These are phyloP conservation scores for Lasiodiplodia gonubiensis DNA, from an alignment of 2,329 filamentous ascomycete species.

Conservation along the genomic window DNA sequence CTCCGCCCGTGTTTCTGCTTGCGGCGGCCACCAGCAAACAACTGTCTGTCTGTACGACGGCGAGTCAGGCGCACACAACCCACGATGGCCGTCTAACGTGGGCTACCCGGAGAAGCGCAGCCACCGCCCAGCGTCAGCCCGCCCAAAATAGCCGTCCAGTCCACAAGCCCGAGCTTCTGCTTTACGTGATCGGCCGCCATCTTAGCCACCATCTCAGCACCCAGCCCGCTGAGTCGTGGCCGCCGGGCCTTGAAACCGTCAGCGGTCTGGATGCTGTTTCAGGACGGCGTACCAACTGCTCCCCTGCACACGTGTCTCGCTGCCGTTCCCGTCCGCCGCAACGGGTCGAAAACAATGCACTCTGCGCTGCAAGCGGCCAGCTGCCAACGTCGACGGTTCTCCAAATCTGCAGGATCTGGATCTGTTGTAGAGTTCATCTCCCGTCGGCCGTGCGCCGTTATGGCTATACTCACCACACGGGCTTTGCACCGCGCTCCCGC, in stretches of 20 bases:
- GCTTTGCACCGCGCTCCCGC: slow-evolving; percentile 6
- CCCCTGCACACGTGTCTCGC: slow-evolving; percentile 24
- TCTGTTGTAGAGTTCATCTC: slow-evolving; percentile 22
- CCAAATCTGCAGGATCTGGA: slow-evolving; percentile 25
- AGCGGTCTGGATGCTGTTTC: slow-evolving; percentile 12
- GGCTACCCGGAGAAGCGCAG: neutral
- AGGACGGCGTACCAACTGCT: slow-evolving; percentile 14
- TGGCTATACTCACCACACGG: slow-evolving; percentile 7
- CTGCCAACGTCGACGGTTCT: neutral
- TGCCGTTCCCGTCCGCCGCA: neutral
- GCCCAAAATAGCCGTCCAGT: slow-evolving; percentile 18
- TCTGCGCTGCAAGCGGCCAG: neutral
- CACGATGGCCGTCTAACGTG: slow-evolving; percentile 7
- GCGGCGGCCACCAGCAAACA: slow-evolving; percentile 4
- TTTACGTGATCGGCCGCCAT: slow-evolving; percentile 4
- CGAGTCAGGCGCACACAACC: slow-evolving; percentile 2
- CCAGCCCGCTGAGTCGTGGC: slow-evolving; percentile 2
- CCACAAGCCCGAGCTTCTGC: neutral
- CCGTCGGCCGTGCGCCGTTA: neutral
- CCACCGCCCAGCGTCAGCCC: slow-evolving; percentile 17
- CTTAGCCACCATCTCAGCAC: neutral
- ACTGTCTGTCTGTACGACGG: neutral
- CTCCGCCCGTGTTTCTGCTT: slow-evolving; percentile 14
- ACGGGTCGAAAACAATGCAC: neutral
- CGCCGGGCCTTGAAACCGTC: slow-evolving; percentile 21